phyloP scores from a whole-genome alignment of 768 basidiomycete species.

The Candolleomyces aberdarensis region DNA sequence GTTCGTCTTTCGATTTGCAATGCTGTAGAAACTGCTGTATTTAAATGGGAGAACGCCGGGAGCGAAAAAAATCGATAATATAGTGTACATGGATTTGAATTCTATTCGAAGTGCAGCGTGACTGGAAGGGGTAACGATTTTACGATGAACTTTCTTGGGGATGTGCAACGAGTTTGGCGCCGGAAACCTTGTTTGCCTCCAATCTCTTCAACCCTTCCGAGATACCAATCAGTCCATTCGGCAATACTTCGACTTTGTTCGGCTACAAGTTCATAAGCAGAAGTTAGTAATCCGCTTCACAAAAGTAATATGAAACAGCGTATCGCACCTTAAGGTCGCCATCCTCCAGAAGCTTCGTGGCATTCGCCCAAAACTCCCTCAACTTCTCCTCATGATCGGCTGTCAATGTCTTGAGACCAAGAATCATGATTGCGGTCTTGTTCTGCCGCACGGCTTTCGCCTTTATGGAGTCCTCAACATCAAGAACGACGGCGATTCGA shows the following conservation, averaged over 20 bases:
- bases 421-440: conserved; percentile 10
- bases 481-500: background rate
- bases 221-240: conserved; percentile 44
- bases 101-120: too few relatives aligned
- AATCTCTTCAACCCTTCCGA: conserved; percentile 37
- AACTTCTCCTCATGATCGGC: conserved; percentile 18
- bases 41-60: too few relatives aligned
- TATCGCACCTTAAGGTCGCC: conserved; percentile 30
- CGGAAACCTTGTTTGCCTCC: conserved; percentile 37
- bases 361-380: conserved; percentile 17
- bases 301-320: background rate
- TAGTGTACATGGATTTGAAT: too few relatives aligned
- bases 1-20: conserved; percentile 26
- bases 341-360: conserved; percentile 27
- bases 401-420: conserved; percentile 18
- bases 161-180: conserved; percentile 37
- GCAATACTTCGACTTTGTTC: conserved; percentile 41
- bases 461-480: conserved; percentile 19
- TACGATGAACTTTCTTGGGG: conserved; percentile 32
- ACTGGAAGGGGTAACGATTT: too few relatives aligned
- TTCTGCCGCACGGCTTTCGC: conserved; percentile 10
- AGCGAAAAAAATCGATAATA: too few relatives aligned
- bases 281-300: background rate
- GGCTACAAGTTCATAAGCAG: conserved; percentile 20
- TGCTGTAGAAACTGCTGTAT: too few relatives aligned